Evolutionary conservation across 2,329 filamentous ascomycete species (phyloP).

Genomic region (Botrytis paeoniae): DNA sequence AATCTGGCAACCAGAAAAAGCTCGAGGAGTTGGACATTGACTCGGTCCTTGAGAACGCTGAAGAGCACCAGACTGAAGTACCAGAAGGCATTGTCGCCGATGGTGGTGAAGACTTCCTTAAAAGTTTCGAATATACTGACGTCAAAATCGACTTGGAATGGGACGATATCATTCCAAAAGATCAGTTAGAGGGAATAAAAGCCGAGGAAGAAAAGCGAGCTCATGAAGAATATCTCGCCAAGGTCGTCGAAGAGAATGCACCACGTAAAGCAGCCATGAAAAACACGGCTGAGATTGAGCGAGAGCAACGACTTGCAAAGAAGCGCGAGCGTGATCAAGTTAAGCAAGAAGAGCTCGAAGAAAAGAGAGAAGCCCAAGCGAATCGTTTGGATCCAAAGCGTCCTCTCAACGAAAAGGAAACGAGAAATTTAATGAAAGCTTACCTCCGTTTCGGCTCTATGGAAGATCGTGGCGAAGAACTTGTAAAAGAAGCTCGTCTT

Average conservation of each 20-base stretch:
- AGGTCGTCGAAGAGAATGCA: constrained; percentile 79
- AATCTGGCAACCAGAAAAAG: constrained; percentile 93
- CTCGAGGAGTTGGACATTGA: constrained; percentile 97
- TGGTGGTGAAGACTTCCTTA: constrained; percentile 94
- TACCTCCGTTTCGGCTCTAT: constrained; percentile 90
- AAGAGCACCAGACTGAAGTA: constrained; percentile 94
- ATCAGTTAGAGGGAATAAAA: constrained; percentile 85
- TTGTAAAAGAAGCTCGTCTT: constrained; percentile 82
- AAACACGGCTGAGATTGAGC: constrained; percentile 55
- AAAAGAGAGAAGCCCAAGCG: constrained; percentile 66
- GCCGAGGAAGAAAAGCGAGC: constrained; percentile 81
- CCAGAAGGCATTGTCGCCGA: constrained; percentile 92
- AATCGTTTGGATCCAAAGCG: constrained; percentile 79
- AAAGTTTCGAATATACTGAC: constrained; percentile 87
- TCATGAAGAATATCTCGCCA: constrained; percentile 77
- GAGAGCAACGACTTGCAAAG: constrained; percentile 63
- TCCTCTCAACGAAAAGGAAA: constrained; percentile 89
- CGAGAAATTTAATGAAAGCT: constrained; percentile 83
- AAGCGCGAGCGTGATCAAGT: constrained; percentile 63
- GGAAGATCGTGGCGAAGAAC: constrained; percentile 81
- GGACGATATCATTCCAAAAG: constrained; percentile 97
- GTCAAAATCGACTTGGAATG: constrained; percentile 96
- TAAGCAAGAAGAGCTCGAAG: constrained; percentile 67
- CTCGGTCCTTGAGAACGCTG: constrained; percentile 91
- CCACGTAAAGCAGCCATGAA: constrained; percentile 70